Base-by-base conservation (phyloP, 176 grass and related monocot species). In the Carex scoparia region DNA sequence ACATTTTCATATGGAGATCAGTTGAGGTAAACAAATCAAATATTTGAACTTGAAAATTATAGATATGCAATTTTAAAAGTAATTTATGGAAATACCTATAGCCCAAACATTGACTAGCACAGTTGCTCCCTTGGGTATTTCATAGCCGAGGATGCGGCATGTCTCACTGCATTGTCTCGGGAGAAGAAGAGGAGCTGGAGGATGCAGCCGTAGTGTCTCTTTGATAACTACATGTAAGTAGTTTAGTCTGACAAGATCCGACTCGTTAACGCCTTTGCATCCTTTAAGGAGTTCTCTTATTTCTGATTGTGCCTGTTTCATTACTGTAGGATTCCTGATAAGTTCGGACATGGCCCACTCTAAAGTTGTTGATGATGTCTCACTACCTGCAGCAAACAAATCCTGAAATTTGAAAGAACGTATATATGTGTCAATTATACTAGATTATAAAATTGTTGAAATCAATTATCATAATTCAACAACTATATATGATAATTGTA, bases 231-330 rank as follows among this genome's bases (percentile, higher is more conserved):
- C 1, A 73, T 46, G 69, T n/a, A 73, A 27, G 18, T 73, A 73
- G 18, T 73, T 73, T 48, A 73, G n/a, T 73, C 42, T 51, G 40
- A 73, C n/a, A 40, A 73, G 40, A 27, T 73, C 69, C 16, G 69
- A 73, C 18, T 73, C 69, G 16, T 72, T 33, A 72, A 72, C 7
- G 0, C 31, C n/a, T 72, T n/a, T 23, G 14, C 38, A 72, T 72
- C 69, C 40, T 72, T 7, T 33, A 4, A 72, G 37, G 69, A 46
- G 69, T 49, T 51, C 69, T 19, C 69, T 48, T 19, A 73, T 49
- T 73, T 73, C 69, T 28, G 69, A 73, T 73, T 73, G 69, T 27
- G 69, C 42, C 16, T 73, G 18, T 73, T 73, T 73, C 69, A 73
- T 49, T 16, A 73, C 69, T 23, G 42, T 46, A 73, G 69, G 69